Base-by-base conservation (phyloP, 345 rosid species). In the Garcia nutans region DNA sequence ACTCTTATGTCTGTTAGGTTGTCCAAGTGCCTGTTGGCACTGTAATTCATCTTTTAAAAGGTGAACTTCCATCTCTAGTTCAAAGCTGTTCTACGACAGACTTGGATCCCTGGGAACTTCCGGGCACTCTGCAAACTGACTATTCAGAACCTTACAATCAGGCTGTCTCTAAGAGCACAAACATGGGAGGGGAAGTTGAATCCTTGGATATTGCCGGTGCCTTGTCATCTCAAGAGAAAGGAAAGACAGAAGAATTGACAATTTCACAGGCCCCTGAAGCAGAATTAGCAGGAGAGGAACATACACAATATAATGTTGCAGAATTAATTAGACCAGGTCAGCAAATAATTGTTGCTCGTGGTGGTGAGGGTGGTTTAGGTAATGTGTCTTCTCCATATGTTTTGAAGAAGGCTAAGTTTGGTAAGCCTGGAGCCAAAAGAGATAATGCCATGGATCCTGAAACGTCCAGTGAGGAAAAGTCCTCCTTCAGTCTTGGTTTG, bases 101-200 rank as follows among this genome's bases (percentile, higher is more conserved):
- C 79, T 79, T 87, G 78, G 96, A 93, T 84, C 99, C 98, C 3
- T 95, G 98, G 98, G 99, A 95, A 23, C 90, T 90, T 86, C 98
- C 96, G 1, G 98, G 98, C 20, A 77, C 83, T 41, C 86, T 95
- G 55, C 90, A 68, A 68, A 77, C 76, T 23, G 84, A 83, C 64
- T 79, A 83, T 56, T 77, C 82, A 44, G 77, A 74, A 62, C n/a
- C 65, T 63, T 60, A 79, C 54, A 76, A 73, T 67, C 80, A 79
- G 63, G 22, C 74, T 41, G 67, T 64, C 60, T 76, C 72, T 16
- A 55, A 72, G 68, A 82, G 69, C 24, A 58, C 26, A 23, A 65
- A 17, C 47, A 33, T 61, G 37, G 65, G 45, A 52, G 84, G 82
- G 58, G 83, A 86, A 72, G 77, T 42, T 11, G 77, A 74, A 68